phyloP scores from a whole-genome alignment of 2,329 filamentous ascomycete genomes.

The Penicillium concentricum region DNA sequence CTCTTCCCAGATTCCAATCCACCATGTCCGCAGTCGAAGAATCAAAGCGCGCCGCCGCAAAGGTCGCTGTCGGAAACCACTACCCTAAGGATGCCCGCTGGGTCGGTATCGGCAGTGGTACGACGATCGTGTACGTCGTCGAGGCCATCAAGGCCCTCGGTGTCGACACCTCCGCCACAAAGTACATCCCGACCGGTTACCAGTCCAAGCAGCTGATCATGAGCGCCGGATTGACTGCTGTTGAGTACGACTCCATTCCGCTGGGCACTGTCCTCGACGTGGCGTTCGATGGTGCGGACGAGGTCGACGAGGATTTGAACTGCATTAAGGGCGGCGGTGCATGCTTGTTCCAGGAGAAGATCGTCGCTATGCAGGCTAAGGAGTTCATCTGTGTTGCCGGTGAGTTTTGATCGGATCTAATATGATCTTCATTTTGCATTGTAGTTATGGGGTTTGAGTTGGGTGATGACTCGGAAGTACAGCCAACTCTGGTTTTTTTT shows the following conservation, averaged over 20 bases:
- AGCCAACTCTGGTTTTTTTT: too few relatives aligned
- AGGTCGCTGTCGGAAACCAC: conserved; percentile 58
- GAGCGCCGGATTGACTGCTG: conserved; percentile 70
- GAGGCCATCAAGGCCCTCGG: conserved; percentile 59
- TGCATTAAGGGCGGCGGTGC: conserved; percentile 97
- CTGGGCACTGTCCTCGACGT: conserved; percentile 70
- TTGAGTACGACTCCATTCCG: conserved; percentile 74
- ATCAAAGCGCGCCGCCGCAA: conserved; percentile 61
- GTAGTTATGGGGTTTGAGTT: neutral
- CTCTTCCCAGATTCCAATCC: conserved; percentile 21
- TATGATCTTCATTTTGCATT: neutral
- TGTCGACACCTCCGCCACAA: conserved; percentile 58
- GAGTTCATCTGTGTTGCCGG: conserved; percentile 86
- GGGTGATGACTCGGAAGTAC: neutral
- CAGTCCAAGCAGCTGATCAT: conserved; percentile 87
- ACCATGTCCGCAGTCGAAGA: conserved; percentile 47
- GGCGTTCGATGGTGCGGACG: conserved; percentile 93
- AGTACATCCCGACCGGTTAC: conserved; percentile 88
- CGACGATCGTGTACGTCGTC: conserved; percentile 66
- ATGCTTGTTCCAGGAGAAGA: conserved; percentile 97
- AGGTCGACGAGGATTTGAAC: conserved; percentile 92
- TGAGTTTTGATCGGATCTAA: conserved; percentile 40
- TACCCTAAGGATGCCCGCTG: conserved; percentile 58
- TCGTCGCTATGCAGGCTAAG: conserved; percentile 80
- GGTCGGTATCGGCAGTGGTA: conserved; percentile 65